These are phyloP conservation scores for Nitzschia inconspicua DNA, from an alignment of 108 stramenopile species.

Conservation along the genomic window DNA sequence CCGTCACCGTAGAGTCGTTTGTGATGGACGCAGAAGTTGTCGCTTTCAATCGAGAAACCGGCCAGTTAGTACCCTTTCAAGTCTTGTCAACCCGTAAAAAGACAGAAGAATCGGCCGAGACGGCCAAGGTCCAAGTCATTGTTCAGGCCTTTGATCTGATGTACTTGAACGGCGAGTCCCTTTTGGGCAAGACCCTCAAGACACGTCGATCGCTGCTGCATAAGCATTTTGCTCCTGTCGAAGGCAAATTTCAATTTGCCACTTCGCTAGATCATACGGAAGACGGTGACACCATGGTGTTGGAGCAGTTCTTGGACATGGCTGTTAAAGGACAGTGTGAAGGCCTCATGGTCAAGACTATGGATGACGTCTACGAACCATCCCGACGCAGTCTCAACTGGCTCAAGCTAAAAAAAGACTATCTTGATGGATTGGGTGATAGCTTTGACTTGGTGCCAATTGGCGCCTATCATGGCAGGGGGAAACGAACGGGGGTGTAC, in stretches of 20 bases:
- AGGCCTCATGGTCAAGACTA: constrained; percentile 99
- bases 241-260: constrained; percentile 92
- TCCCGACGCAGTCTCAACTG: constrained; percentile 95
- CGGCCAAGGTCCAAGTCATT: constrained; percentile 94
- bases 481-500: constrained; percentile 93
- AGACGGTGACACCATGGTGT: constrained; percentile 77
- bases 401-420: constrained; percentile 99
- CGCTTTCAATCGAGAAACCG: constrained; percentile 88
- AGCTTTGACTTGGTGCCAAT: constrained; percentile 98
- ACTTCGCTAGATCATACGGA: constrained; percentile 34
- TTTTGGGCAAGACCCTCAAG: constrained; percentile 74
- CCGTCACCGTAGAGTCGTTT: constrained; percentile 58
- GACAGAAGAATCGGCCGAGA: constrained; percentile 77
- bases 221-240: constrained; percentile 77
- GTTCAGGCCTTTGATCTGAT: constrained; percentile 99
- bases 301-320: constrained; percentile 92
- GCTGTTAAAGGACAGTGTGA: constrained; percentile 99
- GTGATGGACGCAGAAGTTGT: constrained; percentile 98
- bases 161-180: constrained; percentile 93
- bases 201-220: constrained; percentile 84
- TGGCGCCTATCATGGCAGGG: constrained; percentile 94
- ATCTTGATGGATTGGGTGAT: constrained; percentile 98
- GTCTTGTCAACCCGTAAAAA: constrained; percentile 81
- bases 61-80: constrained; percentile 84
- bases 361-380: constrained; percentile 93